A percentile compares a stretch with the other conserved stretches of the same genome.
Conservation (phyloP, 108 stramenopile species). For the Cyclotella distinguenda region DNA sequence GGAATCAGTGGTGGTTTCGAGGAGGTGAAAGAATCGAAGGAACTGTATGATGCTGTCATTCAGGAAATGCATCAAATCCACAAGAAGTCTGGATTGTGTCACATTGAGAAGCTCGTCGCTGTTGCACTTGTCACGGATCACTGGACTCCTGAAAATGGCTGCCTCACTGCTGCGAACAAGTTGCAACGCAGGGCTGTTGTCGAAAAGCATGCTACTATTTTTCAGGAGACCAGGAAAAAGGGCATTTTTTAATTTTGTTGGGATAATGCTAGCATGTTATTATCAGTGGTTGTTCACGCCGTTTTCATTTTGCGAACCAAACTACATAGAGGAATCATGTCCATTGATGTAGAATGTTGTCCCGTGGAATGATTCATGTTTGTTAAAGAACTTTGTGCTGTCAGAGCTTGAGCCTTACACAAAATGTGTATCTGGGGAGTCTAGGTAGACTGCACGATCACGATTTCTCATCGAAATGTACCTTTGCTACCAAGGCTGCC, state of each 20-base stretch:
- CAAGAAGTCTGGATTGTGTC: constrained; percentile 69
- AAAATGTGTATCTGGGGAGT: too few relatives aligned
- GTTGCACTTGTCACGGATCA: constrained; percentile 58
- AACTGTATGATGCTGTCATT: constrained; percentile 73
- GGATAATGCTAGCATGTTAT: too few relatives aligned
- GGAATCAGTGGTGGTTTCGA: constrained; percentile 64
- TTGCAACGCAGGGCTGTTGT: constrained; percentile 78
- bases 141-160: constrained; percentile 90
- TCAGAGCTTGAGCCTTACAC: too few relatives aligned
- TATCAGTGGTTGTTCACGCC: neutral
- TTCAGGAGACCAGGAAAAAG: constrained; percentile 65
- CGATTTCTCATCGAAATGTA: constrained; percentile 37
- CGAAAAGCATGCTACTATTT: constrained; percentile 61
- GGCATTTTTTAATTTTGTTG: constrained; percentile 57
- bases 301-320: neutral
- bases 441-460: too few relatives aligned
- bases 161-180: constrained; percentile 88
- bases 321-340: too few relatives aligned
- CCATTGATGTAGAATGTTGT: too few relatives aligned
- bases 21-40: constrained; percentile 57
- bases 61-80: constrained; percentile 63
- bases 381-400: too few relatives aligned
- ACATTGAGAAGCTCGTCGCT: constrained; percentile 73
- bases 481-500: constrained; percentile 64
- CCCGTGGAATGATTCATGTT: too few relatives aligned